phyloP scores from a whole-genome alignment of 169 alveolate genomes.

The Cryptosporidium ryanae region DNA sequence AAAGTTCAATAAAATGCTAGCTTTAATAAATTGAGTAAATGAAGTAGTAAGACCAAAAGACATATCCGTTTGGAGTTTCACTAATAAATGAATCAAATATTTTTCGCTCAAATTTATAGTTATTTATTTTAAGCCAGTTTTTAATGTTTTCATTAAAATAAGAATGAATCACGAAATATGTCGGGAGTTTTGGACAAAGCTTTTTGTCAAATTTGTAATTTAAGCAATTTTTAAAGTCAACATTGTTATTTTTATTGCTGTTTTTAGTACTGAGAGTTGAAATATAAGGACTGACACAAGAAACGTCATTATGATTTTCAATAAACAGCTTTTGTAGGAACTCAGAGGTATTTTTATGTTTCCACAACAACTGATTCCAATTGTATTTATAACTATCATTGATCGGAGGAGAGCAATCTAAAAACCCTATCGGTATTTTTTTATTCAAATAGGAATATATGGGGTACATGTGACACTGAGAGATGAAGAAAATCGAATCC shows the following conservation, averaged over 20 bases:
- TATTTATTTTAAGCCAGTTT: conserved; percentile 5
- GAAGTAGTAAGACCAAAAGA: conserved; percentile 17
- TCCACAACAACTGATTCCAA: conserved; percentile 23
- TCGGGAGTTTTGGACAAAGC: conserved; percentile 9
- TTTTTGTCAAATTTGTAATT: conserved; percentile 20
- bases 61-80: conserved; percentile 27
- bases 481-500: conserved; percentile 67
- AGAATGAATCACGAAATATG: conserved; percentile 4
- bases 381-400: neutral
- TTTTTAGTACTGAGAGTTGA: neutral
- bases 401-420: conserved; percentile 77
- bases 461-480: conserved; percentile 77
- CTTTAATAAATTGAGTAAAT: neutral
- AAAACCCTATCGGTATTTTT: conserved; percentile 72
- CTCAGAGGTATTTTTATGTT: neutral
- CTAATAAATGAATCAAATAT: conserved; percentile 25
- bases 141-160: conserved; percentile 4
- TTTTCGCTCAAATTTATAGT: neutral
- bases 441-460: conserved; percentile 77
- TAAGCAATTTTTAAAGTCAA: conserved; percentile 1
- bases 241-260: neutral
- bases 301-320: neutral
- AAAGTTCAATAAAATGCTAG: neutral
- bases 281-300: conserved; percentile 13
- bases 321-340: conserved; percentile 23